Base-by-base conservation (phyloP, 768 basidiomycete genomes). In the Erythrobasidium yunnanense region DNA sequence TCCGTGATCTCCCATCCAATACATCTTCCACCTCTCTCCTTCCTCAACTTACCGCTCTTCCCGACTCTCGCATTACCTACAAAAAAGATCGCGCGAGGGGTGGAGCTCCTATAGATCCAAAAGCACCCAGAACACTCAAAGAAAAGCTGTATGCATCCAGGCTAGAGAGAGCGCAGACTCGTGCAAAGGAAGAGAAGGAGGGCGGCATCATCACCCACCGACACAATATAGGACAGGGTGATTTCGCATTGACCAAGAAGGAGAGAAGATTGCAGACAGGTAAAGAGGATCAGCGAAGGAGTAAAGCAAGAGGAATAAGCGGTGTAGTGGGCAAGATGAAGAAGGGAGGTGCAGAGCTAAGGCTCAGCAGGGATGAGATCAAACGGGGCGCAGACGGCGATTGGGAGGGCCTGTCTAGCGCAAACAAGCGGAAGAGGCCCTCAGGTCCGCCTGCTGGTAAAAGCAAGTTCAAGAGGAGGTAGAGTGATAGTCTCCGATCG, bases 281-380 rank as follows among this genome's bases (percentile, higher is more conserved):
- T 6, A 25, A 13, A 23, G 60, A 63, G 42, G 60, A 63, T 38
- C 18, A 20, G 30, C 60, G 60, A 3, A 63, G 60, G 25, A 63
- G 52, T n/a, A 63, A 63, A 8, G 60, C 60, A 8, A 63, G 33
- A 63, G 60, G 60, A 30, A 49, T 63, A 29, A 18, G 29, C 3
- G 60, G 60, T 7, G 46, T 63, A 2, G 60, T 63, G 2, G 60
- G 60, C 27, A 63, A 63, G 33, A 63, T 63, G 60, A 51, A 38
- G 30, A 49, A 63, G 32, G 60, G 60, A 8, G 60, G 60, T 63
- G 47, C 47, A n/a, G 49, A 34, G 11, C 30, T 63, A 4, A 50
- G 32, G 8, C 47, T 63, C 4, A 50, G 30, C 32, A 63, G 25
- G 60, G 60, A 63, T 18, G 60, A 63, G 17, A 63, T 63, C 6